Conservation (phyloP, 2,329 filamentous ascomycete species). For the Ascochyta lentis region DNA sequence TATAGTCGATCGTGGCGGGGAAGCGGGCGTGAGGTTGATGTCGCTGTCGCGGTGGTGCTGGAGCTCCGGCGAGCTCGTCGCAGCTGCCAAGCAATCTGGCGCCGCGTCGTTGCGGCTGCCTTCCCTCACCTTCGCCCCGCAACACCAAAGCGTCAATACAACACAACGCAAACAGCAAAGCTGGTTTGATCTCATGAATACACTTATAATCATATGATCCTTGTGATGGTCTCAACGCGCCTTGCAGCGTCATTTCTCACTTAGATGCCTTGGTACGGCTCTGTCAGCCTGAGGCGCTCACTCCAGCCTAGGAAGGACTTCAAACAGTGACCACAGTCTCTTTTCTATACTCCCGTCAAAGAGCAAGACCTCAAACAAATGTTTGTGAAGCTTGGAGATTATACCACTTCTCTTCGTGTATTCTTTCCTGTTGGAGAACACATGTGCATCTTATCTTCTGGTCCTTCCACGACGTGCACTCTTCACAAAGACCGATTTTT, state of each 20-base stretch:
- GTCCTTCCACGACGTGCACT: neutral
- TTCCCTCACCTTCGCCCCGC: constrained; percentile 12
- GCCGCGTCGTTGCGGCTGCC: constrained; percentile 34
- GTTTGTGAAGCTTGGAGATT: too few species aligned
- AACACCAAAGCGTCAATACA: neutral
- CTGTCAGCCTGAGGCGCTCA: neutral
- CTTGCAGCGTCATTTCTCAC: neutral
- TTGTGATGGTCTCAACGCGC: neutral
- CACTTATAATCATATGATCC: too few species aligned
- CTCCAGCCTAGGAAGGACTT: neutral
- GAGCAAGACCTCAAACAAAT: neutral
- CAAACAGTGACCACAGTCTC: neutral
- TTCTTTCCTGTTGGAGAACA: too few species aligned
- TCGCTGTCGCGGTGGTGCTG: constrained; percentile 30
- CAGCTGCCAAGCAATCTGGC: constrained; percentile 18
- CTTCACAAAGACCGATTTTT: neutral
- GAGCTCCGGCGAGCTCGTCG: constrained; percentile 32
- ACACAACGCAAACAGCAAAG: neutral
- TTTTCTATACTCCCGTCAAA: neutral
- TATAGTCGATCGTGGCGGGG: constrained; percentile 16
- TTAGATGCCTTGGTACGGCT: neutral
- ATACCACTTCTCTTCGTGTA: too few species aligned
- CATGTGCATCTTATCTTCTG: too few species aligned
- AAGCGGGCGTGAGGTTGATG: constrained; percentile 20
- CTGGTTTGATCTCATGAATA: neutral